Conservation (phyloP, 1,284 basidiomycete genomes). For the Tilletia walkeri region DNA sequence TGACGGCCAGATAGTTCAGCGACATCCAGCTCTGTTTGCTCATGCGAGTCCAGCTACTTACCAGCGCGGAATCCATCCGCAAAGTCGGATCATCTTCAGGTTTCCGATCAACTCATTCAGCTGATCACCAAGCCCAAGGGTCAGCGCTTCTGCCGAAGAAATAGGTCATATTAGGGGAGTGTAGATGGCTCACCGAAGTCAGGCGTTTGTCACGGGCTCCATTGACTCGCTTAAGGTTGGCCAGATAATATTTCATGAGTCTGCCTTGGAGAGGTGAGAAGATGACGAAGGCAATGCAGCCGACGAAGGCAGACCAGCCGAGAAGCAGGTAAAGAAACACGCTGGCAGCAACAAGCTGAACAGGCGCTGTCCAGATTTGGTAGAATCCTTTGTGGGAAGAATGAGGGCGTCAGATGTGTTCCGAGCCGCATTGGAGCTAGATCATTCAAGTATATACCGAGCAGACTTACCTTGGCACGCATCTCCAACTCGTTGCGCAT, state of each 20-base stretch:
- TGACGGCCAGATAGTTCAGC: background rate
- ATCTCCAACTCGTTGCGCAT: constrained; percentile 25
- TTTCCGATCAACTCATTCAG: constrained; percentile 35
- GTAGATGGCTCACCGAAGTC: constrained; percentile 15
- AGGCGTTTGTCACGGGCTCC: constrained; percentile 32
- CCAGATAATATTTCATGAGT: constrained; percentile 14
- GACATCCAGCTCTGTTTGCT: background rate
- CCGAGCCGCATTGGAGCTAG: too few relatives aligned
- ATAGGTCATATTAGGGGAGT: background rate
- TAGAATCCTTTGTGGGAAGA: constrained; percentile 17
- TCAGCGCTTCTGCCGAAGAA: background rate
- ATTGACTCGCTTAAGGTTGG: constrained; percentile 21
- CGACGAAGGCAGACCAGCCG: constrained; percentile 41
- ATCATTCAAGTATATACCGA: too few relatives aligned
- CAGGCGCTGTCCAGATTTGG: constrained; percentile 30
- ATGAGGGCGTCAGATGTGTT: too few relatives aligned
- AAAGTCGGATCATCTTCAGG: constrained; percentile 11
- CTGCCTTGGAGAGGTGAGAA: constrained; percentile 29
- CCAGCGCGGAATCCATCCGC: constrained; percentile 11
- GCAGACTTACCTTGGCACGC: constrained; percentile 10
- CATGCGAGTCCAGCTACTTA: background rate
- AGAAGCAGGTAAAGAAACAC: constrained; percentile 43
- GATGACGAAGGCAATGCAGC: constrained; percentile 30
- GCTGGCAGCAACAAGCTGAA: constrained; percentile 34
- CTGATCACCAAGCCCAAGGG: background rate